Conservation (phyloP, 441 rosid genomes). For the Biscutella laevigata region DNA sequence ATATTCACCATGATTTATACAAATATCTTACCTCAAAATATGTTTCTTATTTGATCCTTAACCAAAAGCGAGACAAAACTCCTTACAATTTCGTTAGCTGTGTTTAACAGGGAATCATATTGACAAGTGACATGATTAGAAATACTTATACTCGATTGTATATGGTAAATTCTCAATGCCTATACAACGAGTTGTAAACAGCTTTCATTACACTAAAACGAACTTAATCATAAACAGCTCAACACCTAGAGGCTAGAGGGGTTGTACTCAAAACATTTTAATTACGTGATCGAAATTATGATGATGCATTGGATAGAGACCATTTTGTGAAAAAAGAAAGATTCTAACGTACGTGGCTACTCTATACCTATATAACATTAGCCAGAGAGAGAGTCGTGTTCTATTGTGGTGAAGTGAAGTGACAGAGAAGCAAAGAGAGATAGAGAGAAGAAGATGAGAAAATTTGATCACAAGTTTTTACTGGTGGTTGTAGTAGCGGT, state of each 20-base stretch:
- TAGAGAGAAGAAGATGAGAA: too few species aligned
- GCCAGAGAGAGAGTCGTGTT: conserved; percentile 16
- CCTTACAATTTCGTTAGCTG: too few species aligned
- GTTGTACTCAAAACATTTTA: not conserved
- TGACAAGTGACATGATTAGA: too few species aligned
- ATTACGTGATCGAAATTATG: not conserved
- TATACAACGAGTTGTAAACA: too few species aligned
- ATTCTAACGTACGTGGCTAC: conserved; percentile 17
- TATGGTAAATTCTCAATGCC: too few species aligned
- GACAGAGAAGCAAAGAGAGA: too few species aligned
- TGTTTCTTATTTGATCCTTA: too few species aligned
- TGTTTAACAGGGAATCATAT: too few species aligned
- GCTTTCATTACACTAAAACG: not conserved
- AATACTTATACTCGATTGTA: too few species aligned
- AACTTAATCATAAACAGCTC: not conserved
- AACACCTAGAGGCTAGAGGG: not conserved
- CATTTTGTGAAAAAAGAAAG: not conserved
- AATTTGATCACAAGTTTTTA: conserved; percentile 6
- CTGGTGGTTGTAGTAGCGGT: conserved; percentile 5
- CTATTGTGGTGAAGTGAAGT: not conserved
- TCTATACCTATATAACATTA: conserved; percentile 15
- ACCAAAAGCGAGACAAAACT: too few species aligned
- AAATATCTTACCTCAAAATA: too few species aligned
- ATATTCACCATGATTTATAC: too few species aligned
- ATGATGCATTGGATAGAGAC: conserved; percentile 15